Evolutionary conservation across 2,329 filamentous ascomycete genomes (phyloP), one percentile per base, ranked within the genome.

Genomic region (Cytospora chrysosperma): DNA sequence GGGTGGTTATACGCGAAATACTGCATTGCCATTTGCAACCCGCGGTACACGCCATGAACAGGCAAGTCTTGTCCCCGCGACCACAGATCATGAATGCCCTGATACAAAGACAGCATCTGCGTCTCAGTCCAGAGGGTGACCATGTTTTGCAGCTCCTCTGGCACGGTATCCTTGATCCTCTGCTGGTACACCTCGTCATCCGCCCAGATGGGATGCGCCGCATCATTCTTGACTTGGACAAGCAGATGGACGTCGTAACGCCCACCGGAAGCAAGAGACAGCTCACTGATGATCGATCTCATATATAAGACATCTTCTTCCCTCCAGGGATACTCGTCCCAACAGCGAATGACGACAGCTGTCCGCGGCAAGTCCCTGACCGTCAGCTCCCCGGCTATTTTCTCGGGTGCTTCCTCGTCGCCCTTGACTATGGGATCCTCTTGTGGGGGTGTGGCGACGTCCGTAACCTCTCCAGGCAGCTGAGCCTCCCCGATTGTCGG

Each of bases 101-200:
- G 90, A 76, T 98, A 99, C 70, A 96, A 84, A 63, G 93, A 85
- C 59, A 89, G 82, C 93, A 98, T 97, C 76, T 97, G 93, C 27
- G 90, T 89, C 75, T 96, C 93, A 0, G 92, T 95, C 95, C 95
- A 99, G 8, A 98, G 82, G 0, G 91, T 96, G 24, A 91, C 91
- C 72, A 99, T 88, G 54, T 91, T 91, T 68, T 85, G 89, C 77
- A 99, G 97, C 72, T 99, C 95, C 68, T 87, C 82, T 0, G 95
- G 91, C 15, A 94, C 84, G 28, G 85, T 84, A 56, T 89, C 85
- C 59, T 85, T 80, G 73, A 90, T 89, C 63, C 82, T 89, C 72
- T 81, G 82, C 72, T 83, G 81, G 78, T 88, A 97, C 56, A 81
- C 82, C 54, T 86, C 85, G 59, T 87, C 80, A 68, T 92, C 89